Percentiles rank a stretch among this genome's conserved stretches.
phyloP scores from a whole-genome alignment of 2,329 filamentous ascomycete genomes.

The Diaporthe citriasiana region DNA sequence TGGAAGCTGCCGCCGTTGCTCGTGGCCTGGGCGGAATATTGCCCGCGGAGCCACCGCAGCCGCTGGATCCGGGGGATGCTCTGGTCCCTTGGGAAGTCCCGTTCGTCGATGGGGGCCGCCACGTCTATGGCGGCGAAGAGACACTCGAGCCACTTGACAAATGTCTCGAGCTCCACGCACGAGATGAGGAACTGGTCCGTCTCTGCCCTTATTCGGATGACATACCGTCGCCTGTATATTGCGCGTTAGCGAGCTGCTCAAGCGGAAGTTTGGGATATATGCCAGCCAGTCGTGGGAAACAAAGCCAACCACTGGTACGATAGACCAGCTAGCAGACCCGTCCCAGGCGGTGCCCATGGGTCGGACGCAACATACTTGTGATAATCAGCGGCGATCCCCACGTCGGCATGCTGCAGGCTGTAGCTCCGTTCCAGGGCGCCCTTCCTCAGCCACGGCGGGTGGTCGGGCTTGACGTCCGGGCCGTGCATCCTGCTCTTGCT shows the following conservation, averaged over 20 bases:
- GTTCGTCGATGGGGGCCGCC: slow-evolving; percentile 78
- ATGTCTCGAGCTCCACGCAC: slow-evolving; percentile 73
- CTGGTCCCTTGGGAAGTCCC: slow-evolving; percentile 73
- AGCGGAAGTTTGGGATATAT: too few species aligned
- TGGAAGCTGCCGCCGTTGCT: slow-evolving; percentile 45
- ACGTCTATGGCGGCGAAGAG: slow-evolving; percentile 82
- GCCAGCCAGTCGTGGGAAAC: neutral
- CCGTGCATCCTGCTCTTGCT: slow-evolving; percentile 62
- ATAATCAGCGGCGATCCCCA: slow-evolving; percentile 81
- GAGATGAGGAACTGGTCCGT: slow-evolving; percentile 81
- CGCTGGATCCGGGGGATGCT: slow-evolving; percentile 71
- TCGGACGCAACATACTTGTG: slow-evolving; percentile 67
- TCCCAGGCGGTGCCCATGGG: neutral
- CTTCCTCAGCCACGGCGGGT: slow-evolving; percentile 65
- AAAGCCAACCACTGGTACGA: neutral
- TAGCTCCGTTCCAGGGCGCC: slow-evolving; percentile 76
- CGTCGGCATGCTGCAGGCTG: slow-evolving; percentile 80
- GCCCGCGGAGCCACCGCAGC: slow-evolving; percentile 64
- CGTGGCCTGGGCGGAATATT: slow-evolving; percentile 48
- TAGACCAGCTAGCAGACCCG: neutral
- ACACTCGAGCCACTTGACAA: slow-evolving; percentile 77
- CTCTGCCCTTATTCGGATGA: slow-evolving; percentile 80
- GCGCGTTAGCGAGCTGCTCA: slow-evolving; percentile 31
- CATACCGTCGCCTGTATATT: slow-evolving; percentile 68
- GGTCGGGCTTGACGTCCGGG: slow-evolving; percentile 63